A percentile compares a stretch with the other conserved stretches of the same genome.
phyloP scores from a whole-genome alignment of 2,329 filamentous ascomycete species.

The Pseudocercospora cruenta region DNA sequence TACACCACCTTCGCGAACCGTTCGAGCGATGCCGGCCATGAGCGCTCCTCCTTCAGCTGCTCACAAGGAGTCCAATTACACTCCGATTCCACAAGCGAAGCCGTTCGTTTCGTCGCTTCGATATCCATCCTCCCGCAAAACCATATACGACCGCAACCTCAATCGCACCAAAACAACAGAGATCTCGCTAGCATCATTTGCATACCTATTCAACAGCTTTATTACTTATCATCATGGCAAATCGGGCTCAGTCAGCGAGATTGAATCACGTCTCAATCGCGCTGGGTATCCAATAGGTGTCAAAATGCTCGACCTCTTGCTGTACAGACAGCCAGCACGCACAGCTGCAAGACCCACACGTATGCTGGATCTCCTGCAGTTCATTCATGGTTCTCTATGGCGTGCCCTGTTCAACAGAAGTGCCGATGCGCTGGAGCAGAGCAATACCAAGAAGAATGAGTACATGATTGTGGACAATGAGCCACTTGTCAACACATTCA shows the following conservation, averaged over 20 bases:
- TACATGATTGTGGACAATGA: conserved; percentile 99
- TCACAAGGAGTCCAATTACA: conserved; percentile 23
- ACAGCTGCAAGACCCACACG: conserved; percentile 74
- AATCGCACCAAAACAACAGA: conserved; percentile 88
- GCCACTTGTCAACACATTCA: conserved; percentile 90
- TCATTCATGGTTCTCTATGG: conserved; percentile 92
- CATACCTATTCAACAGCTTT: conserved; percentile 96
- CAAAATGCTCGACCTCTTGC: conserved; percentile 90
- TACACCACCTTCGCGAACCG: conserved; percentile 7
- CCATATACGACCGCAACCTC: conserved; percentile 94
- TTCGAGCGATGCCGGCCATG: conserved; percentile 23
- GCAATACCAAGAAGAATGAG: conserved; percentile 81
- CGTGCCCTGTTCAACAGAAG: conserved; percentile 87
- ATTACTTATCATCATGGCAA: conserved; percentile 89
- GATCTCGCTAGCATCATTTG: conserved; percentile 90
- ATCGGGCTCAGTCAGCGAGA: conserved; percentile 88
- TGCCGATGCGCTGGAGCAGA: conserved; percentile 91
- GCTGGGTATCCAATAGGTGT: conserved; percentile 87
- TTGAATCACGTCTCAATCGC: conserved; percentile 61
- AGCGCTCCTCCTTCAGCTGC: conserved; percentile 21
- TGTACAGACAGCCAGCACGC: conserved; percentile 76
- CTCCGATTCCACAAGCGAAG: conserved; percentile 37
- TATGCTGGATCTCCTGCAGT: conserved; percentile 88
- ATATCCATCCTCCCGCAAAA: conserved; percentile 91
- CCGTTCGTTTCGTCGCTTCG: conserved; percentile 64